phyloP scores from a whole-genome alignment of 2,329 filamentous ascomycete genomes.

The Penicillium sclerotigenum region DNA sequence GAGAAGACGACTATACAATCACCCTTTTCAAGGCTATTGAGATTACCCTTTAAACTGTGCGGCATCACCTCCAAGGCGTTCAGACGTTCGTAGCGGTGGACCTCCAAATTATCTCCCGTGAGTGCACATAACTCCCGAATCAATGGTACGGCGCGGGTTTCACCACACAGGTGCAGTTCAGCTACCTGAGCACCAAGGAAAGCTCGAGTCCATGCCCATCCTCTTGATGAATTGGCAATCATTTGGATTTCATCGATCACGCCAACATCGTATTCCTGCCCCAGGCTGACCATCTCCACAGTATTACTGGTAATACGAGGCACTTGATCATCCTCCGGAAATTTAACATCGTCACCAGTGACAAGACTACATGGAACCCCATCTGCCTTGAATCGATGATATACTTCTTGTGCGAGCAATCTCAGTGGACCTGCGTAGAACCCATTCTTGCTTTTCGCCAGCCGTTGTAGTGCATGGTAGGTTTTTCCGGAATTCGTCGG shows the following conservation, averaged over 20 bases:
- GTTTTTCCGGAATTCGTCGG: conserved; percentile 99
- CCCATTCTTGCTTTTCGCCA: conserved; percentile 72
- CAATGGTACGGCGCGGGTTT: conserved; percentile 75
- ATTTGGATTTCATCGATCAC: conserved; percentile 99
- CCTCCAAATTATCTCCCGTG: conserved; percentile 75
- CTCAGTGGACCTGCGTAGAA: conserved; percentile 89
- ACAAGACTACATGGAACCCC: conserved; percentile 74
- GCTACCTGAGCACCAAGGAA: conserved; percentile 80
- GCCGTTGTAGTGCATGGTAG: conserved; percentile 81
- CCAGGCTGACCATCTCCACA: conserved; percentile 78
- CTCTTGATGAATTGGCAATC: conserved; percentile 75
- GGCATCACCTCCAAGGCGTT: conserved; percentile 69
- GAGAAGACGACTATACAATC: conserved; percentile 89
- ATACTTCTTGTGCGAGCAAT: conserved; percentile 91
- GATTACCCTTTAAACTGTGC: conserved; percentile 60
- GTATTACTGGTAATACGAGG: conserved; percentile 74
- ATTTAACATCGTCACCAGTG: conserved; percentile 84
- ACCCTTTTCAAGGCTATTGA: conserved; percentile 73
- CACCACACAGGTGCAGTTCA: conserved; percentile 91
- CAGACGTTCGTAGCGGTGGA: conserved; percentile 80
- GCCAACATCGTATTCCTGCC: conserved; percentile 70
- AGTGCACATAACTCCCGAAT: conserved; percentile 73
- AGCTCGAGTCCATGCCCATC: conserved; percentile 93
- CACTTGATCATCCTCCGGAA: conserved; percentile 56
- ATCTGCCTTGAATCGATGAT: conserved; percentile 75